A percentile compares a stretch with the other conserved stretches of the same genome.
Evolutionary conservation across 257 asterid species (phyloP).

Genomic region (Fraxinus anomala): DNA sequence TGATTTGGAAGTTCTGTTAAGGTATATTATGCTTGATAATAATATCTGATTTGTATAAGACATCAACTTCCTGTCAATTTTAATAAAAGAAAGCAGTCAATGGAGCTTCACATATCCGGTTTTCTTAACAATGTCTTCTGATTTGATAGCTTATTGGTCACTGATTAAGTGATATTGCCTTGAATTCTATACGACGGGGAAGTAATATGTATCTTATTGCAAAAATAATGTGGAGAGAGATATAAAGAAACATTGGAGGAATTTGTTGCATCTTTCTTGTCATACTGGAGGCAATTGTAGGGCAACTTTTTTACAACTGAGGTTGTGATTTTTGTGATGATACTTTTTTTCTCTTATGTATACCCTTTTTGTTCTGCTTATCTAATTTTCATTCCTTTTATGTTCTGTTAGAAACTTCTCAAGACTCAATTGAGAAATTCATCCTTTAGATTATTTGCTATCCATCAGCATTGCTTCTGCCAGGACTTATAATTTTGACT

Average conservation of each 20-base stretch:
- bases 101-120: neutral
- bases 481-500: constrained; percentile 14
- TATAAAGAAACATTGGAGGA: neutral
- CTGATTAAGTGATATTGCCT: neutral
- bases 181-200: neutral
- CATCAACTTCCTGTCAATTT: neutral
- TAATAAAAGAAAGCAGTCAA: neutral
- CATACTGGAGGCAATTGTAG: neutral
- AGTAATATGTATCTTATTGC: neutral
- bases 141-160: neutral
- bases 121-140: neutral
- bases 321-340: neutral
- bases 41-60: neutral
- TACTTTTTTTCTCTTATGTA: neutral
- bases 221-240: neutral
- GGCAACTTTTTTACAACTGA: neutral
- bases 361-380: neutral
- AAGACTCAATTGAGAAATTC: neutral
- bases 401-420: neutral
- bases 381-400: neutral
- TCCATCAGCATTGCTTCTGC: neutral
- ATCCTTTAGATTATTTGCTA: neutral
- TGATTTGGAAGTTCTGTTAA: neutral
- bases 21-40: neutral
- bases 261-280: neutral